Percentiles rank a stretch among this genome's conserved stretches.
Conservation (phyloP, 1,139 yeast species). For the Starmera stellimalicola region DNA sequence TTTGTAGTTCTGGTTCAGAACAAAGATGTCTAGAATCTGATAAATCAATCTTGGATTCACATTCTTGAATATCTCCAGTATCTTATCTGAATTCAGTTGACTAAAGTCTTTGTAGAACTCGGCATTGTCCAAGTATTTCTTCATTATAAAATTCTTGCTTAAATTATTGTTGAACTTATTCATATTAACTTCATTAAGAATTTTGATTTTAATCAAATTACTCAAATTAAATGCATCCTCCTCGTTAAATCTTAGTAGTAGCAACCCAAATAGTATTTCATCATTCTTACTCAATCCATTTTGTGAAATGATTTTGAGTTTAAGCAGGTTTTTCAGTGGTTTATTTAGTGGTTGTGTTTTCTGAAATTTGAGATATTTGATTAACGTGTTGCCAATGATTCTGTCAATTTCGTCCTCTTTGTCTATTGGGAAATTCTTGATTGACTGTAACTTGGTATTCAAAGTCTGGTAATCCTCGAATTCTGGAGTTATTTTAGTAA, state of each 20-base stretch:
- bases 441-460: conserved; percentile 6
- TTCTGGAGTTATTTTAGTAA: conserved; percentile 16
- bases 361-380: conserved; percentile 1
- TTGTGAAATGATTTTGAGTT: conserved; percentile 16
- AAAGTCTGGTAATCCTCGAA: conserved; percentile 22
- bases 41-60: conserved; percentile 10
- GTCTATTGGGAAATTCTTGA: conserved; percentile 6
- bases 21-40: conserved; percentile 13
- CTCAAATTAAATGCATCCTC: conserved; percentile 16
- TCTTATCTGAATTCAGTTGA: conserved; percentile 18
- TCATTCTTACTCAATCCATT: conserved; percentile 17
- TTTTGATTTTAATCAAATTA: conserved; percentile 19
- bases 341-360: conserved; percentile 1
- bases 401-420: conserved; percentile 19
- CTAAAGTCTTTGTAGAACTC: conserved; percentile 24
- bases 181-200: conserved; percentile 20
- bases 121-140: conserved; percentile 12
- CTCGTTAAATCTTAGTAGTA: conserved; percentile 15
- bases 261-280: conserved; percentile 14
- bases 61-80: conserved; percentile 11
- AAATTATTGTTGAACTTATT: conserved; percentile 21
- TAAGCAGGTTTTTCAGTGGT: conserved; percentile 5
- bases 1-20: conserved; percentile 26
- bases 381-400: conserved; percentile 13
- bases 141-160: conserved; percentile 15